Conservation (phyloP, 306 rosid species). For the Acacia acuminata region DNA sequence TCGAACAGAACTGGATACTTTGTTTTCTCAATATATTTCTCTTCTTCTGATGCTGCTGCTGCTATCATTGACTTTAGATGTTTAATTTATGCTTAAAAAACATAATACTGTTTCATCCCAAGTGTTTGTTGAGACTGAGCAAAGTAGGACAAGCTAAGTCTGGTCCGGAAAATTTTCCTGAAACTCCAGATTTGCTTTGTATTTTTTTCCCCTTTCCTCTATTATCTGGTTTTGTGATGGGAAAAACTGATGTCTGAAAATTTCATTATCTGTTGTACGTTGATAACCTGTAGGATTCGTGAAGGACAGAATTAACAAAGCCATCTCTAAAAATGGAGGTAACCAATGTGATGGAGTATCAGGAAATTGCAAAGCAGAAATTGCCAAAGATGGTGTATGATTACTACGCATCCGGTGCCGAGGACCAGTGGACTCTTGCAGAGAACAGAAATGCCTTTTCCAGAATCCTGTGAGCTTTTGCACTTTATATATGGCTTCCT, state of each 20-base stretch:
- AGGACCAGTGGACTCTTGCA: slow-evolving; percentile 74
- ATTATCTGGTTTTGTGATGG: background rate
- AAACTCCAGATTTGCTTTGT: background rate
- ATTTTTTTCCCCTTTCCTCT: background rate
- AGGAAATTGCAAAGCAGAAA: slow-evolving; percentile 67
- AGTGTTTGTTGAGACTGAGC: background rate
- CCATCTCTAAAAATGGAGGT: slow-evolving; percentile 52
- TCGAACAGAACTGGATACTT: slow-evolving; percentile 4
- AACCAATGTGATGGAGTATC: slow-evolving; percentile 69
- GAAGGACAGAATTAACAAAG: slow-evolving; percentile 33
- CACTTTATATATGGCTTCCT: background rate
- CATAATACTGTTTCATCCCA: background rate
- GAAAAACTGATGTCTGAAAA: slow-evolving; percentile 13
- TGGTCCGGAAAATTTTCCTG: background rate
- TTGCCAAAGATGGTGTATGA: slow-evolving; percentile 73
- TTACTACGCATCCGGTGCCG: slow-evolving; percentile 81
- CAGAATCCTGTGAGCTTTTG: slow-evolving; percentile 58
- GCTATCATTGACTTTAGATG: background rate
- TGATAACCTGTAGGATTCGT: slow-evolving; percentile 29
- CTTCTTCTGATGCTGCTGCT: background rate
- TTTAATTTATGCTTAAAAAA: slow-evolving; percentile 13
- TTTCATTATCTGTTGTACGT: background rate
- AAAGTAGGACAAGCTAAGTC: background rate
- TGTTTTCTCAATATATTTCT: background rate
- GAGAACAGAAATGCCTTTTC: slow-evolving; percentile 76